These are phyloP conservation scores for Phytopythium sindhum DNA, from an alignment of 352 stramenopile genomes.

Conservation along the genomic window DNA sequence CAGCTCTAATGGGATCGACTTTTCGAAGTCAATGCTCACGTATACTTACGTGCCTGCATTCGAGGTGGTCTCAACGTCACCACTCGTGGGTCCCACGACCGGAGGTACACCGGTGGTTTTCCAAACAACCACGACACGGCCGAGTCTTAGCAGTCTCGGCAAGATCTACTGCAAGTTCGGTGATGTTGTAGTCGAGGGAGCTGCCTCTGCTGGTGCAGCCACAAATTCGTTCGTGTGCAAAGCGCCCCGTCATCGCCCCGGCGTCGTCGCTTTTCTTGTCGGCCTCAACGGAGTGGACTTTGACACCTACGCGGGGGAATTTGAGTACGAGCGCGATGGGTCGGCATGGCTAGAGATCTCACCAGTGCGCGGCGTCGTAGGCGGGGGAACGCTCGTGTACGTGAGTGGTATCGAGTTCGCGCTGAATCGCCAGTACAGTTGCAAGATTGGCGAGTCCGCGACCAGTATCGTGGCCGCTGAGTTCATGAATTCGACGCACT, in stretches of 20 bases:
- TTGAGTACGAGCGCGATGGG: slow-evolving; percentile 35
- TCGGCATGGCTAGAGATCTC: slow-evolving; percentile 26
- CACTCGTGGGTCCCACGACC: slow-evolving; percentile 39
- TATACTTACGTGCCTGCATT: slow-evolving; percentile 48
- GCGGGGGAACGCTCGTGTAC: slow-evolving; percentile 52
- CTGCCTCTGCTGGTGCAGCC: slow-evolving; percentile 5
- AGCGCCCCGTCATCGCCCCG: slow-evolving; percentile 11
- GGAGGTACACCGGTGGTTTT: slow-evolving; percentile 61
- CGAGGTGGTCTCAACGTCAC: slow-evolving; percentile 29
- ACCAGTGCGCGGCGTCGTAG: slow-evolving; percentile 36
- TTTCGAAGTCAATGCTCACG: slow-evolving; percentile 18
- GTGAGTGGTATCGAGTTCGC: slow-evolving; percentile 35
- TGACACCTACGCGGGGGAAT: slow-evolving; percentile 36
- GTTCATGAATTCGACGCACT: slow-evolving; percentile 45
- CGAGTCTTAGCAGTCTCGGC: slow-evolving; percentile 13
- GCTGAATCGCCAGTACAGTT: slow-evolving; percentile 30
- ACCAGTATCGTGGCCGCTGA: slow-evolving; percentile 33
- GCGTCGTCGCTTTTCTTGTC: slow-evolving; percentile 26
- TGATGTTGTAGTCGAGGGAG: slow-evolving; percentile 24
- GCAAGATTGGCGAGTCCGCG: slow-evolving; percentile 36
- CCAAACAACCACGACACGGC: background rate
- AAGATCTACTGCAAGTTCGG: slow-evolving; percentile 63
- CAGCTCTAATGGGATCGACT: slow-evolving; percentile 37
- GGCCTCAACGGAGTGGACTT: slow-evolving; percentile 53
- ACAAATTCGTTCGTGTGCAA: slow-evolving; percentile 22